These are phyloP conservation scores for Colletotrichum sp. DNA, from an alignment of 2,329 filamentous ascomycete genomes.

Conservation along the genomic window DNA sequence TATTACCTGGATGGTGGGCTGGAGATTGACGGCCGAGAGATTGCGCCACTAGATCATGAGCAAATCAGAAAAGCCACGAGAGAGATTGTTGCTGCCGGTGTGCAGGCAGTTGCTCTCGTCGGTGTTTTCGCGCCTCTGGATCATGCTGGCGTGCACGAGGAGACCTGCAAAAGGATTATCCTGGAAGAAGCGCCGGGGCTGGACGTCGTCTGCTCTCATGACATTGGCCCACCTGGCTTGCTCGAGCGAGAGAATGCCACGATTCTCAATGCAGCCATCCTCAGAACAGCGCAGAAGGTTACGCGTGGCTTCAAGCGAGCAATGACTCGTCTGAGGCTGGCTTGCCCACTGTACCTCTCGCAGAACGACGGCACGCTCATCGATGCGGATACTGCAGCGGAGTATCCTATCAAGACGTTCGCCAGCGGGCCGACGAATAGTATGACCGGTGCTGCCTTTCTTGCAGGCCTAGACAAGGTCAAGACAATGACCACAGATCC, in stretches of 20 bases:
- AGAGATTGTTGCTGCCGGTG: conserved; percentile 37
- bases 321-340: conserved; percentile 44
- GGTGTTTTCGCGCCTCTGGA: conserved; percentile 54
- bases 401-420: conserved; percentile 58
- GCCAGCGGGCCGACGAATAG: conserved; percentile 60
- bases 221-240: conserved; percentile 48
- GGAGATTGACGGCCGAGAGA: conserved; percentile 54
- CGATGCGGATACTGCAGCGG: conserved; percentile 49
- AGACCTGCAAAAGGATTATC: conserved; percentile 41
- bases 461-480: conserved; percentile 49
- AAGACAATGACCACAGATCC: neutral
- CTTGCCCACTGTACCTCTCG: conserved; percentile 53
- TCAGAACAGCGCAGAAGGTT: conserved; percentile 50
- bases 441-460: conserved; percentile 57
- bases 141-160: conserved; percentile 46
- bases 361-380: conserved; percentile 61
- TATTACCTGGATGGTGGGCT: conserved; percentile 50
- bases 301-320: conserved; percentile 53
- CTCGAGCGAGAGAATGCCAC: conserved; percentile 58
- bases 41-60: conserved; percentile 38
- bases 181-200: conserved; percentile 37
- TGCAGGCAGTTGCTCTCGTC: conserved; percentile 44
- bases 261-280: conserved; percentile 59
- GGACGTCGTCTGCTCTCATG: conserved; percentile 45
- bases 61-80: conserved; percentile 39